Conservation (phyloP, 225 moss, liverwort and hornwort genomes). For the Marchantia polymorpha region DNA sequence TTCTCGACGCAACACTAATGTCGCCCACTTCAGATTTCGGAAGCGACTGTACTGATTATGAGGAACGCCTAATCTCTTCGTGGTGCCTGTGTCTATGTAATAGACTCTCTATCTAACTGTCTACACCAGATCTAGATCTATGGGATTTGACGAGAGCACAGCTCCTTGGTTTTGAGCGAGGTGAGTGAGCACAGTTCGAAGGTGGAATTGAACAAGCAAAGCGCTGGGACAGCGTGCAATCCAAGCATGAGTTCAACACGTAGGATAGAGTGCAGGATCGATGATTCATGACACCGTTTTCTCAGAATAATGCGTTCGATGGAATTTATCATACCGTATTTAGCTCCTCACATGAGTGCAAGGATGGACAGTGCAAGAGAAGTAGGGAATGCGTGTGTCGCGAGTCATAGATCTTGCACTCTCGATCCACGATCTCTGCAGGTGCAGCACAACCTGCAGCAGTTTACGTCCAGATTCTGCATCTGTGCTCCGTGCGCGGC, state of each 20-base stretch:
- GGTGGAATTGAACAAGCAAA: too few species aligned
- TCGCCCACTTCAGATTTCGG: background rate
- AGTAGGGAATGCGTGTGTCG: background rate
- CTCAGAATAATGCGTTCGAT: background rate
- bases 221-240: too few species aligned
- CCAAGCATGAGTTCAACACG: too few species aligned
- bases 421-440: background rate
- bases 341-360: background rate
- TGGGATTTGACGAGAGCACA: background rate
- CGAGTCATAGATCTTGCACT: background rate
- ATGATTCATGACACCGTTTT: background rate
- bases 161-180: background rate
- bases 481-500: background rate
- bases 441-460: background rate
- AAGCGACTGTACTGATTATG: background rate
- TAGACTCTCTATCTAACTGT: background rate
- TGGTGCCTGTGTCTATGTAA: too few species aligned
- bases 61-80: background rate
- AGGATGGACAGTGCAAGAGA: background rate
- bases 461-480: background rate
- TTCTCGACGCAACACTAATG: background rate
- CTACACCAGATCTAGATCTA: background rate
- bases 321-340: background rate
- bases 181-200: too few species aligned
- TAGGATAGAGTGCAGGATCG: background rate